Percentiles rank a stretch among this genome's conserved stretches.
phyloP scores from a whole-genome alignment of 2,329 filamentous ascomycete species.

The Calycina herbarum region DNA sequence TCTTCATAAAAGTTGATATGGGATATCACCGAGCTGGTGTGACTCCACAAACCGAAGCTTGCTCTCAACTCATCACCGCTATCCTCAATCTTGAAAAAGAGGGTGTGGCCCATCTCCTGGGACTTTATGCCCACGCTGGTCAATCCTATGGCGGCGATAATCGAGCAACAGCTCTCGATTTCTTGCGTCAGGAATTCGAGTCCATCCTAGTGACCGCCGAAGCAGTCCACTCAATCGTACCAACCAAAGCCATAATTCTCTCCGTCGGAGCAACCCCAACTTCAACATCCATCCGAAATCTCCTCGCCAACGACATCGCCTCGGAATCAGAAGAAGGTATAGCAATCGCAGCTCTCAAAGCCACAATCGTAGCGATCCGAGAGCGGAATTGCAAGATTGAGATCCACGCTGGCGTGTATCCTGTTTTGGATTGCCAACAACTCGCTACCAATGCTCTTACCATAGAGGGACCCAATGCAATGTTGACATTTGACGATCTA shows the following conservation, averaged over 20 bases:
- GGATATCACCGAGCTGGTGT: slow-evolving; percentile 72
- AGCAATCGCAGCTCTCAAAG: slow-evolving; percentile 43
- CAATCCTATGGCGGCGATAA: slow-evolving; percentile 63
- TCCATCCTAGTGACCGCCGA: slow-evolving; percentile 50
- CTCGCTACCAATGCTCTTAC: slow-evolving; percentile 67
- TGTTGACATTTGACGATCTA: slow-evolving; percentile 49
- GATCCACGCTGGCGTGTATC: slow-evolving; percentile 76
- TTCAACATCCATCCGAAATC: slow-evolving; percentile 64
- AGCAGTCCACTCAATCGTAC: slow-evolving; percentile 31
- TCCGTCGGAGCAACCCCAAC: slow-evolving; percentile 79
- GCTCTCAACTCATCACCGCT: slow-evolving; percentile 47
- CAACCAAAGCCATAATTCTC: slow-evolving; percentile 47
- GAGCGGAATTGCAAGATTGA: slow-evolving; percentile 54
- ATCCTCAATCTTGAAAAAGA: slow-evolving; percentile 46
- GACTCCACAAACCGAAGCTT: slow-evolving; percentile 47
- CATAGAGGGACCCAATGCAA: slow-evolving; percentile 27
- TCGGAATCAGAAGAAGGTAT: slow-evolving; percentile 30
- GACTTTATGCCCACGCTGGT: slow-evolving; percentile 73
- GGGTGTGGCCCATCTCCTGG: slow-evolving; percentile 49
- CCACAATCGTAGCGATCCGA: slow-evolving; percentile 42
- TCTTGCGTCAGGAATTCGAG: slow-evolving; percentile 60
- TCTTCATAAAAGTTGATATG: slow-evolving; percentile 75
- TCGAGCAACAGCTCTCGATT: slow-evolving; percentile 57
- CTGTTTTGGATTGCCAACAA: slow-evolving; percentile 76
- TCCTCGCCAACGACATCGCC: slow-evolving; percentile 37